Percentiles rank a stretch among this genome's conserved stretches.
phyloP scores from a whole-genome alignment of 352 stramenopile genomes.

The Globisporangium uncinulatum region DNA sequence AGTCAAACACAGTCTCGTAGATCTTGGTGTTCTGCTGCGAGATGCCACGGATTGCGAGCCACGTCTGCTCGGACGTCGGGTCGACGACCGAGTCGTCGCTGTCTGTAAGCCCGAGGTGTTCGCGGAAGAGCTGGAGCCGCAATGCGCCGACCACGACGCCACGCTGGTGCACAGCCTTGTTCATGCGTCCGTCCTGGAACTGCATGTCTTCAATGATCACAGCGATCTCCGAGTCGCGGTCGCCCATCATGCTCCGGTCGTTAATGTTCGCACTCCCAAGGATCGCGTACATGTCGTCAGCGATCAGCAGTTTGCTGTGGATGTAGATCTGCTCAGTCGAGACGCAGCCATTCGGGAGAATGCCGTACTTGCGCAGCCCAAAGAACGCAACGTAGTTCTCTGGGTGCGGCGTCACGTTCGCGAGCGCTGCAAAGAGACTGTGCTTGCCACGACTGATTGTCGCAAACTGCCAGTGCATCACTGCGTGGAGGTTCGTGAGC shows the following conservation, averaged over 20 bases:
- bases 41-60: slow-evolving; percentile 49
- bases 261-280: slow-evolving; percentile 96
- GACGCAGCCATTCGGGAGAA: slow-evolving; percentile 71
- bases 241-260: slow-evolving; percentile 91
- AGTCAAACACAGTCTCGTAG: slow-evolving; percentile 82
- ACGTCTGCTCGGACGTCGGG: slow-evolving; percentile 54
- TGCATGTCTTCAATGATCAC: slow-evolving; percentile 81
- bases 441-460: slow-evolving; percentile 79
- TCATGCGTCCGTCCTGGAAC: slow-evolving; percentile 74
- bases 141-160: slow-evolving; percentile 57
- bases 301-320: slow-evolving; percentile 88
- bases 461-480: slow-evolving; percentile 89
- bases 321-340: slow-evolving; percentile 91
- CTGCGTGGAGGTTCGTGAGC: slow-evolving; percentile 78
- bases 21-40: slow-evolving; percentile 69
- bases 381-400: slow-evolving; percentile 84
- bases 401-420: slow-evolving; percentile 51
- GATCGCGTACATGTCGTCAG: slow-evolving; percentile 87
- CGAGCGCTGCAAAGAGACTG: slow-evolving; percentile 69
- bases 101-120: slow-evolving; percentile 68
- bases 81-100: slow-evolving; percentile 53
- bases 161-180: slow-evolving; percentile 59
- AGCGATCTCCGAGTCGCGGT: slow-evolving; percentile 86
- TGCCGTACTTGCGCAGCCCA: slow-evolving; percentile 76
- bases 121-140: slow-evolving; percentile 75